These are phyloP conservation scores for Debaryomycetaceae sp. DNA, from an alignment of 1,139 yeast species.

Conservation along the genomic window DNA sequence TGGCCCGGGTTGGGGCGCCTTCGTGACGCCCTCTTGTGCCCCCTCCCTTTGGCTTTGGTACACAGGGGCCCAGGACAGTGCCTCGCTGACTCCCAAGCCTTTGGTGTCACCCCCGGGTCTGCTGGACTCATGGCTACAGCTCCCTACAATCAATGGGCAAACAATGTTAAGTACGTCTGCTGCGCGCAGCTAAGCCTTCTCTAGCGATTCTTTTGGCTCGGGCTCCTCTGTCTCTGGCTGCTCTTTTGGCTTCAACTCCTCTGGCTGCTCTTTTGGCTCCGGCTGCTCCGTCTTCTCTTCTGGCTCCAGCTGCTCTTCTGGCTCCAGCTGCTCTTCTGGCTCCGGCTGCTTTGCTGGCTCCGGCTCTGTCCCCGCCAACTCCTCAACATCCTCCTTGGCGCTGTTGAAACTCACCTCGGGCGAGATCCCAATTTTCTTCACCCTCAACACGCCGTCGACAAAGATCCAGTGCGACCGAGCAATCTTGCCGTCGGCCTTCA, in stretches of 20 bases:
- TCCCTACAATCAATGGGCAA: too few species aligned
- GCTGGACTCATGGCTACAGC: too few species aligned
- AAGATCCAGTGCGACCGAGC: conserved; percentile 90
- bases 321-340: conserved; percentile 10
- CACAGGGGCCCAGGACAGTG: too few species aligned
- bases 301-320: conserved; percentile 10
- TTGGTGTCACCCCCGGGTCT: too few species aligned
- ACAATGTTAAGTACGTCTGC: too few species aligned
- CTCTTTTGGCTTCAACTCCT: conserved; percentile 11
- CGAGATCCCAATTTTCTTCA: conserved; percentile 62
- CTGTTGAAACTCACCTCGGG: conserved; percentile 72
- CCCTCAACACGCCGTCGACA: conserved; percentile 65
- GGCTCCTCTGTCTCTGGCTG: conserved; percentile 10
- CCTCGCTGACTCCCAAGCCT: too few species aligned
- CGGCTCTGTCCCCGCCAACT: conserved; percentile 17
- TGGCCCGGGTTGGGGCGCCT: too few species aligned
- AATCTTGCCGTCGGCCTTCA: conserved; percentile 71
- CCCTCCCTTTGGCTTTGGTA: too few species aligned
- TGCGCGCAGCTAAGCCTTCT: too few species aligned
- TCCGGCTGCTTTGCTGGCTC: conserved; percentile 7
- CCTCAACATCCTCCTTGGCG: conserved; percentile 54
- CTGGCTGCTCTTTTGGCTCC: too few species aligned
- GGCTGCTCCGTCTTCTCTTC: conserved; percentile 11
- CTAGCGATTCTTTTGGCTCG: too few species aligned
- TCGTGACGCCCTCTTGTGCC: too few species aligned